Evolutionary conservation across 2,329 filamentous ascomycete genomes (phyloP).

Genomic region (Cladophialophora exuberans): DNA sequence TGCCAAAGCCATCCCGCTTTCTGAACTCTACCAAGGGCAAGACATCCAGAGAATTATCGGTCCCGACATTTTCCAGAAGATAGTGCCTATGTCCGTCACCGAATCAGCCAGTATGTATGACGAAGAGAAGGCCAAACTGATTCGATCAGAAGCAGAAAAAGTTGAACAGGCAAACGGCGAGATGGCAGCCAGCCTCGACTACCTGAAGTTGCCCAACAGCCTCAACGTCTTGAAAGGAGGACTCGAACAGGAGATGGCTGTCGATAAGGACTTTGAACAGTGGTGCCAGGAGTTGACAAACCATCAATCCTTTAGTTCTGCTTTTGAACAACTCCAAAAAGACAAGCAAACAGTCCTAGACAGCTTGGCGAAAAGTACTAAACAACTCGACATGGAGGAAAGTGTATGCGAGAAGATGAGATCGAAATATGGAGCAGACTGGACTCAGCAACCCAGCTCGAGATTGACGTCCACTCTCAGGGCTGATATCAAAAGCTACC

Average conservation of each 20-base stretch:
- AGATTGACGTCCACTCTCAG: slow-evolving; percentile 84
- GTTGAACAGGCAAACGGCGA: slow-evolving; percentile 92
- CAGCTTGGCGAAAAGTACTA: slow-evolving; percentile 76
- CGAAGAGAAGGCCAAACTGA: slow-evolving; percentile 95
- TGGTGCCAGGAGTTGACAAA: slow-evolving; percentile 94
- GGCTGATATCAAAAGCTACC: slow-evolving; percentile 84
- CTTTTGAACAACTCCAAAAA: slow-evolving; percentile 76
- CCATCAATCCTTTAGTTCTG: slow-evolving; percentile 75
- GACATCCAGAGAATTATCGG: slow-evolving; percentile 97
- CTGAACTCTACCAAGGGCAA: slow-evolving; percentile 93
- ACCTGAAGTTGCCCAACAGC: slow-evolving; percentile 84
- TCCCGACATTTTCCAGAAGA: slow-evolving; percentile 94
- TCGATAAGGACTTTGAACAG: slow-evolving; percentile 86
- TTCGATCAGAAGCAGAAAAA: slow-evolving; percentile 89
- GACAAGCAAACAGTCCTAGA: slow-evolving; percentile 76
- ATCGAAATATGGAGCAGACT: slow-evolving; percentile 92
- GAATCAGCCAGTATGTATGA: slow-evolving; percentile 97
- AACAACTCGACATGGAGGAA: slow-evolving; percentile 94
- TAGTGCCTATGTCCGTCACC: slow-evolving; percentile 92
- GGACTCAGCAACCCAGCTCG: slow-evolving; percentile 96
- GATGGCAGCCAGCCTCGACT: slow-evolving; percentile 93
- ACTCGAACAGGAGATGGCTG: slow-evolving; percentile 82
- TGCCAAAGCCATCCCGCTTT: slow-evolving; percentile 95
- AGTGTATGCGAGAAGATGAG: slow-evolving; percentile 99
- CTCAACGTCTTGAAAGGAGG: slow-evolving; percentile 91